These are phyloP conservation scores for Leccinum imitatum DNA, from an alignment of 768 basidiomycete genomes.

Conservation along the genomic window DNA sequence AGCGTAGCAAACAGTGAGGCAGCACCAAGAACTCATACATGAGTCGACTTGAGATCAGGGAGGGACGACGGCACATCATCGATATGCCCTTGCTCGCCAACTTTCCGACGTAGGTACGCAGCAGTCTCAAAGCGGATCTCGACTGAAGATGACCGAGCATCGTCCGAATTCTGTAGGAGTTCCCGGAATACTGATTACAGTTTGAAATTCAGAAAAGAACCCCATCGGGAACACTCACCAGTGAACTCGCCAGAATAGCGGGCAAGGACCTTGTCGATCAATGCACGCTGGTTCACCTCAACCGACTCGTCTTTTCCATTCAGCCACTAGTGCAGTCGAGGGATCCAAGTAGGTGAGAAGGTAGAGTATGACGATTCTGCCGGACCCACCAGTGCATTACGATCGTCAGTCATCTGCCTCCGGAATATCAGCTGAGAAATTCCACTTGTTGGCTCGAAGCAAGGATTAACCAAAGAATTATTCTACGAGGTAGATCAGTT, in stretches of 20 bases:
- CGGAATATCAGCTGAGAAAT: not conserved
- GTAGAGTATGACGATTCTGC: not conserved
- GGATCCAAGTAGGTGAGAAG: not conserved
- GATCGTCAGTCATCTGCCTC: conserved; percentile 29
- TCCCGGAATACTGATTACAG: conserved; percentile 61
- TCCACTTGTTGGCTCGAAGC: not conserved
- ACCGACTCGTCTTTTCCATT: conserved; percentile 77
- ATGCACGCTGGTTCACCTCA: conserved; percentile 92
- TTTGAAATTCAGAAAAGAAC: not conserved
- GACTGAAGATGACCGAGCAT: conserved; percentile 72
- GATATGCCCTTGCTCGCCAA: conserved; percentile 3
- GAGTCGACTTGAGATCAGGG: conserved; percentile 64
- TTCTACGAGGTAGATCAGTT: not conserved
- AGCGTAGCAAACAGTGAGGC: not conserved
- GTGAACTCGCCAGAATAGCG: conserved; percentile 96
- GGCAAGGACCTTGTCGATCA: conserved; percentile 96
- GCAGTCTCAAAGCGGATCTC: conserved; percentile 82
- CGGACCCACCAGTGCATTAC: conserved; percentile 28
- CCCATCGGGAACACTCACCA: conserved; percentile 33
- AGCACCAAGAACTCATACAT: conserved; percentile 38
- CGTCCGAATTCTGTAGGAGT: conserved; percentile 94
- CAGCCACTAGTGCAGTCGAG: conserved; percentile 40
- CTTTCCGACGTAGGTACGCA: conserved; percentile 36
- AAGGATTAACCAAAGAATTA: not conserved
- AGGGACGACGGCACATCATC: conserved; percentile 28